Evolutionary conservation across 257 asterid species (phyloP).

Genomic region (Ilex asprella): DNA sequence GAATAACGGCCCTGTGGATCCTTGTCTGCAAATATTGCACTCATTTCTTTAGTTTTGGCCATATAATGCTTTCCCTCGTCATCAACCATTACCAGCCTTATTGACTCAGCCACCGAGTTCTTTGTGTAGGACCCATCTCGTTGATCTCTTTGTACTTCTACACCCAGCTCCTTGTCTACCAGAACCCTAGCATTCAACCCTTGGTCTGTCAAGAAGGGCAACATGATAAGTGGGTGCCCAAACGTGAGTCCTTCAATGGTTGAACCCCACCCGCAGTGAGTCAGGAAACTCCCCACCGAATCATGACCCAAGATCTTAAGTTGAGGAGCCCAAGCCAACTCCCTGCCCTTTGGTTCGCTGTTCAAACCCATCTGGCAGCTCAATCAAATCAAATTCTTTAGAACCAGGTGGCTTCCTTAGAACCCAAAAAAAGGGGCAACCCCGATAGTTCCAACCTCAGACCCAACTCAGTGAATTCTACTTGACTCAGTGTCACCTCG

Average conservation of each 20-base stretch:
- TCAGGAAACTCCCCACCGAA: constrained; percentile 24
- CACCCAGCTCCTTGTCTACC: constrained; percentile 22
- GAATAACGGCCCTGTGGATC: constrained; percentile 15
- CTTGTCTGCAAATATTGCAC: constrained; percentile 15
- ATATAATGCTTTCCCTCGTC: constrained; percentile 10
- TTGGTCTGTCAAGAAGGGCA: constrained; percentile 30
- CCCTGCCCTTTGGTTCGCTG: constrained; percentile 17
- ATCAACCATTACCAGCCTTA: constrained; percentile 26
- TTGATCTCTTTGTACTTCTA: constrained; percentile 25
- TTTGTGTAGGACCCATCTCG: constrained; percentile 26
- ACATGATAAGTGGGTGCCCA: constrained; percentile 27
- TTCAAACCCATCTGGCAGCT: constrained; percentile 26
- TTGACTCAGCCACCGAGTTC: constrained; percentile 19
- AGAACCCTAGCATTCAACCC: constrained; percentile 32
- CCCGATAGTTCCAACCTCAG: constrained; percentile 24
- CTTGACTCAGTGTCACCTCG: constrained; percentile 19
- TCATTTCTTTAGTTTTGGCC: constrained; percentile 12
- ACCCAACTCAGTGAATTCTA: constrained; percentile 26
- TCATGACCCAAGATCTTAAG: constrained; percentile 17
- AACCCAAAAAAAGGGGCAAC: constrained; percentile 26
- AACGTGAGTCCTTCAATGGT: constrained; percentile 26
- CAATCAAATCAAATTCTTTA: not conserved
- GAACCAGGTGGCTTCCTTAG: constrained; percentile 8
- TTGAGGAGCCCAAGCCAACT: constrained; percentile 33
- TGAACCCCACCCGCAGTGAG: constrained; percentile 31